Conservation (phyloP, 805 yeast species). For the Tetrapisispora iriomotensis region DNA sequence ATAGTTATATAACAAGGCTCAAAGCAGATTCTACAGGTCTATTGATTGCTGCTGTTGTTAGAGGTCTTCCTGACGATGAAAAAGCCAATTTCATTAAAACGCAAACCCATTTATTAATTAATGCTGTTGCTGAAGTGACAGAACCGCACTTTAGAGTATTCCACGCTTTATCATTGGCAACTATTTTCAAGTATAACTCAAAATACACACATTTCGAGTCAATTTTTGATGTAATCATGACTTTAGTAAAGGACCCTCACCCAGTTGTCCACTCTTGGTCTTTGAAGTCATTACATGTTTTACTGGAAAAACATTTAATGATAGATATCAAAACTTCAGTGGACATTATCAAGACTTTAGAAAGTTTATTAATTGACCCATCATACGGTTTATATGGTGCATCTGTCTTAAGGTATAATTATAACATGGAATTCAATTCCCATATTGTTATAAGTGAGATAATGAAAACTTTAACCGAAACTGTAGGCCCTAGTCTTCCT, state of each 20-base stretch:
- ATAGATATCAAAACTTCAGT: conserved; percentile 37
- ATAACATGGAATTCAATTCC: conserved; percentile 40
- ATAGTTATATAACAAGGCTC: conserved; percentile 34
- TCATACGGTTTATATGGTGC: conserved; percentile 39
- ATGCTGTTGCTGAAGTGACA: conserved; percentile 52
- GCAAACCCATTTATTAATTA: conserved; percentile 46
- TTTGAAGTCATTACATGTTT: conserved; percentile 44
- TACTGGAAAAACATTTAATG: conserved; percentile 47
- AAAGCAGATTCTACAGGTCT: conserved; percentile 54
- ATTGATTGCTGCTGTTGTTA: conserved; percentile 30
- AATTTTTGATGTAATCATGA: conserved; percentile 46
- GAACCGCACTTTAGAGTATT: conserved; percentile 60
- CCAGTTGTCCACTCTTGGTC: conserved; percentile 75
- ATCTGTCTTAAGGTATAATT: conserved; percentile 39
- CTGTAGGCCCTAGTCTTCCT: conserved; percentile 48
- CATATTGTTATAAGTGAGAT: conserved; percentile 35
- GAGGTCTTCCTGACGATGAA: conserved; percentile 6
- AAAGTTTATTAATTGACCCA: conserved; percentile 35
- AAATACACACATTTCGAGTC: conserved; percentile 32
- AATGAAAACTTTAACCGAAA: conserved; percentile 37
- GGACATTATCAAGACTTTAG: conserved; percentile 34
- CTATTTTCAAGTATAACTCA: conserved; percentile 35
- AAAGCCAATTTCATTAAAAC: conserved; percentile 23
- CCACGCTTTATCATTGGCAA: conserved; percentile 39
- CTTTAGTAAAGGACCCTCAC: conserved; percentile 69